Evolutionary conservation across 1,284 basidiomycete species (phyloP).

Genomic region (Malassezia vespertilionis): DNA sequence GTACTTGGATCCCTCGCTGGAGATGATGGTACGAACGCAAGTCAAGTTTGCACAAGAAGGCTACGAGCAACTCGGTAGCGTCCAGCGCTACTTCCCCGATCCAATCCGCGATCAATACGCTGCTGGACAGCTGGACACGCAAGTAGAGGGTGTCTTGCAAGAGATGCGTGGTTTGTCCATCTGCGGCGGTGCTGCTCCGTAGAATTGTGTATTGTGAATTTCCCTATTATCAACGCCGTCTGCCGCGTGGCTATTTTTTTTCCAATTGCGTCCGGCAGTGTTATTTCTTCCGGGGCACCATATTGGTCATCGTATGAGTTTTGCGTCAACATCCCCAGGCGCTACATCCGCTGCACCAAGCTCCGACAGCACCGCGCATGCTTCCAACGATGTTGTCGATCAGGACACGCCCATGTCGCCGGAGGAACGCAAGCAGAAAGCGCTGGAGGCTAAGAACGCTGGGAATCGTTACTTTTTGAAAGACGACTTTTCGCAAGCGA

Average conservation of each 20-base stretch:
- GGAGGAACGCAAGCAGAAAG: slow-evolving; percentile 9
- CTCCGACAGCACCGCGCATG: too few relatives aligned
- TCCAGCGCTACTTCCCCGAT: slow-evolving; percentile 63
- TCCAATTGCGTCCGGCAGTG: too few relatives aligned
- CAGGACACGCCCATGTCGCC: background rate
- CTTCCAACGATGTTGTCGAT: slow-evolving; percentile 1
- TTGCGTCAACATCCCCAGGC: too few relatives aligned
- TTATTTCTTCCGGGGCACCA: too few relatives aligned
- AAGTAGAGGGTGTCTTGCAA: slow-evolving; percentile 65
- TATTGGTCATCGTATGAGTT: too few relatives aligned
- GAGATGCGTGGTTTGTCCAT: slow-evolving; percentile 95
- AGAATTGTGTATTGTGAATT: background rate
- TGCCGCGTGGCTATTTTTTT: too few relatives aligned
- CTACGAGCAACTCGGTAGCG: slow-evolving; percentile 91
- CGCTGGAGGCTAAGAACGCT: slow-evolving; percentile 28
- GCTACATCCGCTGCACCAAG: too few relatives aligned
- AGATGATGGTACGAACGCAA: slow-evolving; percentile 92
- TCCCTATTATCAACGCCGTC: too few relatives aligned
- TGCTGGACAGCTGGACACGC: slow-evolving; percentile 83
- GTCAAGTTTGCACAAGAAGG: slow-evolving; percentile 93
- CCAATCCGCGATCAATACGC: slow-evolving; percentile 64
- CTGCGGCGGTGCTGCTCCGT: too few relatives aligned
- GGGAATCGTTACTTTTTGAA: slow-evolving; percentile 40
- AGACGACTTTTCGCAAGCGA: slow-evolving; percentile 33
- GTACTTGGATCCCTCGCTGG: slow-evolving; percentile 95